These are phyloP conservation scores for Musa schizocarpa DNA, from an alignment of 176 grass and related monocot species.

Conservation along the genomic window DNA sequence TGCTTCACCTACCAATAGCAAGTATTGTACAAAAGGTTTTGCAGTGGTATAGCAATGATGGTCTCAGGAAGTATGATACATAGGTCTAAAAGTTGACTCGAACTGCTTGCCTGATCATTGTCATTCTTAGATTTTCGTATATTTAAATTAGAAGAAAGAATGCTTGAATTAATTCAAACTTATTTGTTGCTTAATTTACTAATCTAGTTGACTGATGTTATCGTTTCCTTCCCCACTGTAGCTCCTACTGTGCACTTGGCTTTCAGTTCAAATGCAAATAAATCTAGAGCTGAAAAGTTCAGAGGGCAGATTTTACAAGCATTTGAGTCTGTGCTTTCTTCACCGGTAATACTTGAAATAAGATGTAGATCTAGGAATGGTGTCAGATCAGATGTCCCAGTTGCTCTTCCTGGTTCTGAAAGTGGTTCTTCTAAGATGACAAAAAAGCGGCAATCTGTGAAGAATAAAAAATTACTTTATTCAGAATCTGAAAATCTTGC, in stretches of 20 bases:
- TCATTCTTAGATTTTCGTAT: constrained; percentile 3
- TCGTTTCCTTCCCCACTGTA: constrained; percentile 20
- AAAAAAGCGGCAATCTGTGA: constrained; percentile 49
- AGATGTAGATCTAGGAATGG: constrained; percentile 49
- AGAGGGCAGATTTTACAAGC: constrained; percentile 78
- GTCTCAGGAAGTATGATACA: background rate
- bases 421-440: constrained; percentile 33
- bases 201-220: background rate
- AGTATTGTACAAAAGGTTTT: background rate
- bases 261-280: constrained; percentile 56
- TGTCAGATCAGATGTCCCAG: constrained; percentile 9
- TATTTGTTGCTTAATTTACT: background rate
- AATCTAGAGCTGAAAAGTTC: constrained; percentile 77
- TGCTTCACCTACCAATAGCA: background rate
- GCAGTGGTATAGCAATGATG: background rate
- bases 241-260: constrained; percentile 71
- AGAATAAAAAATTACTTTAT: constrained; percentile 46
- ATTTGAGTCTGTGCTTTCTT: constrained; percentile 80
- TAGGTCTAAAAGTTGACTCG: too few relatives aligned
- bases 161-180: background rate
- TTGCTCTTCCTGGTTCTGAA: constrained; percentile 27
- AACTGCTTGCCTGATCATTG: background rate
- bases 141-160: background rate
- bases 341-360: constrained; percentile 81
- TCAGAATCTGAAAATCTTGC: constrained; percentile 49